Evolutionary conservation across 1,284 basidiomycete species (phyloP).

Genomic region (Porogramme epimiltina): DNA sequence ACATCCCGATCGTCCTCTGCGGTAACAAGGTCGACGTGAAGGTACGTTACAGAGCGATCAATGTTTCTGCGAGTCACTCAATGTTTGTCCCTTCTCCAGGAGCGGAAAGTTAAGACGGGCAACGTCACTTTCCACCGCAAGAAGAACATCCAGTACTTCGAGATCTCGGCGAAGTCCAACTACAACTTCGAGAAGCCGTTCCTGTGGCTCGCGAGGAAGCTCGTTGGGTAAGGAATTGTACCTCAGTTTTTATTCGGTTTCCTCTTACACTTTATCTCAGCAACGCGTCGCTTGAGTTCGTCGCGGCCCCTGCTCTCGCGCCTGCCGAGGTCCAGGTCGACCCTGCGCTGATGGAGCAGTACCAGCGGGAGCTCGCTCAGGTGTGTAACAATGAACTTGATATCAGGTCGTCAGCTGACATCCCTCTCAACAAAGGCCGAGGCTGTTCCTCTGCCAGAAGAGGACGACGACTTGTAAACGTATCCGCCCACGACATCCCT

Average conservation of each 20-base stretch:
- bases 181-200: slow-evolving; percentile 99
- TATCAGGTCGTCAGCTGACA: neutral
- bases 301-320: slow-evolving; percentile 93
- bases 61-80: neutral
- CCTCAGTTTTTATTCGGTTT: neutral
- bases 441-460: slow-evolving; percentile 76
- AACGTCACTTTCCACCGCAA: slow-evolving; percentile 99
- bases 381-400: slow-evolving; percentile 44
- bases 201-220: slow-evolving; percentile 98
- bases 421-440: slow-evolving; percentile 54
- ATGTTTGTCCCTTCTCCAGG: slow-evolving; percentile 54
- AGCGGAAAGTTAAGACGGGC: slow-evolving; percentile 99
- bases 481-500: slow-evolving; percentile 17
- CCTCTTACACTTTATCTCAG: slow-evolving; percentile 40
- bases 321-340: slow-evolving; percentile 95
- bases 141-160: slow-evolving; percentile 99
- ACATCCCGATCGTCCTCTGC: slow-evolving; percentile 98
- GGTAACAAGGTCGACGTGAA: slow-evolving; percentile 99
- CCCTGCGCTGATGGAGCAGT: slow-evolving; percentile 78
- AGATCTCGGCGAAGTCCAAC: slow-evolving; percentile 99
- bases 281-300: slow-evolving; percentile 90
- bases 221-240: slow-evolving; percentile 72
- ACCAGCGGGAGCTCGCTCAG: slow-evolving; percentile 78
- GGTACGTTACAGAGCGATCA: slow-evolving; percentile 46
- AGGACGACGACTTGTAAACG: slow-evolving; percentile 63